Evolutionary conservation across 176 grass and related monocot species (phyloP).

Genomic region (Metroxylon sagu): DNA sequence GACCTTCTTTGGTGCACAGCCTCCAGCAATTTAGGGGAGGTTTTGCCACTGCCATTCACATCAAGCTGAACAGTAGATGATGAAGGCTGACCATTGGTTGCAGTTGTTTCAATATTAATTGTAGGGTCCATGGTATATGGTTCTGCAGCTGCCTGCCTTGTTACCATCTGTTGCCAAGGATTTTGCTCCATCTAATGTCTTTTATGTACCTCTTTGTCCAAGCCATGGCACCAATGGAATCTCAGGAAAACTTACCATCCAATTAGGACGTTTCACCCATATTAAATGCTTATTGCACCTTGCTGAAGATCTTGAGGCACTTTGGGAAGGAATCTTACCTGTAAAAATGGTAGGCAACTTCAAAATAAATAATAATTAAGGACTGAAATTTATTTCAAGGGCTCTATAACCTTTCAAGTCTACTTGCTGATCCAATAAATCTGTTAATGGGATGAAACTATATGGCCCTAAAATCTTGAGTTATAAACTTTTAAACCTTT

Average conservation of each 20-base stretch:
- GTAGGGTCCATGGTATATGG: background rate
- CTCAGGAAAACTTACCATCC: background rate
- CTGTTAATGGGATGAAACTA: too few species aligned
- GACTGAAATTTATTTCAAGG: too few species aligned
- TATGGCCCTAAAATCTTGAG: too few species aligned
- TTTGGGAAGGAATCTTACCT: constrained; percentile 2
- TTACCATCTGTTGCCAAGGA: constrained; percentile 8
- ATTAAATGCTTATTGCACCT: background rate
- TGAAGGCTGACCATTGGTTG: background rate
- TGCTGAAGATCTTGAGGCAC: background rate
- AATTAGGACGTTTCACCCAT: constrained; percentile 7
- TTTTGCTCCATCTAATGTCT: background rate
- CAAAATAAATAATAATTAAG: too few species aligned
- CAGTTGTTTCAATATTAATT: background rate
- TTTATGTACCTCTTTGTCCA: background rate
- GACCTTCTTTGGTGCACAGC: constrained; percentile 23
- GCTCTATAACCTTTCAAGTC: too few species aligned
- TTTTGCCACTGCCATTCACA: constrained; percentile 1
- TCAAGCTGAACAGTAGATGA: constrained; percentile 1
- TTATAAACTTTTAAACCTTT: background rate
- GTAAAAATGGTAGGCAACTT: background rate
- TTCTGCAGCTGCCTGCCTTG: constrained; percentile 9
- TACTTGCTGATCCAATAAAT: too few species aligned
- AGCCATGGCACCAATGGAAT: background rate
- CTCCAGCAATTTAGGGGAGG: background rate